Conservation (phyloP, 208 protist genomes). For the Zelonia costaricensis region DNA sequence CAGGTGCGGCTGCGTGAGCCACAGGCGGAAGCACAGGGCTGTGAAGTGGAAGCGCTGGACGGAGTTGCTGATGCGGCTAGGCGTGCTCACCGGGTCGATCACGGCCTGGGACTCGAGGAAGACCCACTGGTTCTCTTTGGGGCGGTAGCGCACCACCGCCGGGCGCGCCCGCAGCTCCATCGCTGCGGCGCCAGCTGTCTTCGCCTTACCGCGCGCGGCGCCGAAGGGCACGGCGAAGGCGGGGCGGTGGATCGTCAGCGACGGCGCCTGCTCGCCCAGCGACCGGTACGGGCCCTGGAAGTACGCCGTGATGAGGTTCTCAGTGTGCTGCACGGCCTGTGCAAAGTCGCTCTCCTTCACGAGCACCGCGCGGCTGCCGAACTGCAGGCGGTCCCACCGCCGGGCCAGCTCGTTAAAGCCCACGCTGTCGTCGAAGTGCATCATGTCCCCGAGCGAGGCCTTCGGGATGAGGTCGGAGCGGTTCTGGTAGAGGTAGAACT, state of each 20-base stretch:
- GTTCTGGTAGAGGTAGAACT: conserved; percentile 79
- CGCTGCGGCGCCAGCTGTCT: background rate
- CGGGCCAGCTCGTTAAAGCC: conserved; percentile 88
- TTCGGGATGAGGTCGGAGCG: conserved; percentile 58
- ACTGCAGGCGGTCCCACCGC: conserved; percentile 87
- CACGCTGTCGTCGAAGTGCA: conserved; percentile 84
- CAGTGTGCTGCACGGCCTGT: conserved; percentile 69
- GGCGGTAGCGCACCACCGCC: conserved; percentile 73
- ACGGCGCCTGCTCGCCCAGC: conserved; percentile 78
- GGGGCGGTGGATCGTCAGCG: conserved; percentile 83
- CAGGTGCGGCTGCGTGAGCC: conserved; percentile 83
- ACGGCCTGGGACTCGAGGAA: conserved; percentile 73
- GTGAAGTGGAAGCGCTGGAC: conserved; percentile 85
- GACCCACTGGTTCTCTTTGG: conserved; percentile 92
- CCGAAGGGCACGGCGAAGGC: conserved; percentile 71
- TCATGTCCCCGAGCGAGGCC: conserved; percentile 72
- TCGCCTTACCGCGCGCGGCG: background rate
- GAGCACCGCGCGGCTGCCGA: conserved; percentile 79
- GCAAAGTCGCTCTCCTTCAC: conserved; percentile 68
- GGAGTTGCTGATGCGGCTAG: conserved; percentile 44
- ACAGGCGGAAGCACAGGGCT: conserved; percentile 68
- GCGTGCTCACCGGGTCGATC: conserved; percentile 70
- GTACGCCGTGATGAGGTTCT: conserved; percentile 74
- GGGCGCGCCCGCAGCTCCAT: conserved; percentile 69
- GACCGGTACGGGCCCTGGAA: conserved; percentile 75